Percentiles rank a stretch among this genome's conserved stretches.
phyloP scores from a whole-genome alignment of 441 rosid species.

The Euphorbia neoarborescens region DNA sequence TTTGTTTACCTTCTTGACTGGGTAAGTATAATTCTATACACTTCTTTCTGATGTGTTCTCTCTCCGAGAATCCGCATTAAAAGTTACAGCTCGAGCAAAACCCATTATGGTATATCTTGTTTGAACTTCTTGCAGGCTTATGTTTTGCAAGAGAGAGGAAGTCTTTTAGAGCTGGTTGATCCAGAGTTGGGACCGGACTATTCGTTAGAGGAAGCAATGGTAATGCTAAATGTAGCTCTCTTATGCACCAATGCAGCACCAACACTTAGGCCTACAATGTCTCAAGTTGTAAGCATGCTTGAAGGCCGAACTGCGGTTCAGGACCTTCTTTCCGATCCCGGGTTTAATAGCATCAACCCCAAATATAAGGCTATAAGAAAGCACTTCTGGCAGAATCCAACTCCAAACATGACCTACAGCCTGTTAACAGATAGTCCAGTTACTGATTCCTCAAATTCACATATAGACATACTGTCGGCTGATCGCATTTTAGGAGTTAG shows the following conservation, averaged over 20 bases:
- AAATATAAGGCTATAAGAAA: slow-evolving; percentile 62
- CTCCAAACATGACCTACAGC: slow-evolving; percentile 47
- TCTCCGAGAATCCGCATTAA: background rate
- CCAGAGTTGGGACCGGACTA: slow-evolving; percentile 45
- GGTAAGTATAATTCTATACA: slow-evolving; percentile 30
- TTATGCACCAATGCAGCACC: slow-evolving; percentile 79
- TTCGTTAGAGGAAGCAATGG: slow-evolving; percentile 58
- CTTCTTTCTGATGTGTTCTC: background rate
- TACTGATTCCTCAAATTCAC: slow-evolving; percentile 34
- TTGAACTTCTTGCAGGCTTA: slow-evolving; percentile 41
- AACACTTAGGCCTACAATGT: slow-evolving; percentile 73
- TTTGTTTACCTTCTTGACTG: slow-evolving; percentile 76
- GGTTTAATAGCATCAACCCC: slow-evolving; percentile 48
- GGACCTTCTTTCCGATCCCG: slow-evolving; percentile 67
- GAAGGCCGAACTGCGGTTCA: slow-evolving; percentile 68
- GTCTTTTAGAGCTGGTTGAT: slow-evolving; percentile 61
- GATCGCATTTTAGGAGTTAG: slow-evolving; percentile 27
- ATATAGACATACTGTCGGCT: slow-evolving; percentile 31
- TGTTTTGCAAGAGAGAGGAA: slow-evolving; percentile 74
- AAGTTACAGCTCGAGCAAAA: background rate
- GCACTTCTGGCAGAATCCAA: slow-evolving; percentile 76
- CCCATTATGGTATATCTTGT: background rate
- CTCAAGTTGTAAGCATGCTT: slow-evolving; percentile 80
- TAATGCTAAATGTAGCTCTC: slow-evolving; percentile 68
- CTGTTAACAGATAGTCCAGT: slow-evolving; percentile 31